Evolutionary conservation across 139 green algal genomes (phyloP).

Genomic region (Picochlorum sp.): DNA sequence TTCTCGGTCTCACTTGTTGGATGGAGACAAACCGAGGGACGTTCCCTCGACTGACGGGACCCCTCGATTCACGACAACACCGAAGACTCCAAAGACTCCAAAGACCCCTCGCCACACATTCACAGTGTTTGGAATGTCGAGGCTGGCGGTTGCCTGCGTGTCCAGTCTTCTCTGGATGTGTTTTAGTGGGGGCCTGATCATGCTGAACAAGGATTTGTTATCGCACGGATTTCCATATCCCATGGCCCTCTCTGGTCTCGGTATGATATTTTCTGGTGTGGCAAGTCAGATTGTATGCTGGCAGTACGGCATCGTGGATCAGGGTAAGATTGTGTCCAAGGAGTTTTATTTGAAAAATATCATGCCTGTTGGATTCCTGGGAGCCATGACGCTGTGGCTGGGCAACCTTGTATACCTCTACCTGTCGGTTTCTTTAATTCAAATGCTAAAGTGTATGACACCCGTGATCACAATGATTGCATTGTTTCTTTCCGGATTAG

Average conservation of each 20-base stretch:
- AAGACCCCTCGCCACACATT: constrained; percentile 10
- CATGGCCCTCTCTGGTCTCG: constrained; percentile 60
- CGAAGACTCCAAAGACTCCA: neutral
- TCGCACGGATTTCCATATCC: constrained; percentile 69
- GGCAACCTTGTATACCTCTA: constrained; percentile 54
- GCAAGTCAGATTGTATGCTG: constrained; percentile 56
- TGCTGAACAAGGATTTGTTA: constrained; percentile 80
- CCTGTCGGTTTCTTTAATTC: constrained; percentile 46
- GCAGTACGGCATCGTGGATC: constrained; percentile 51
- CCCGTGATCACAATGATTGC: constrained; percentile 81
- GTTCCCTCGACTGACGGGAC: neutral
- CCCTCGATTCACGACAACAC: neutral
- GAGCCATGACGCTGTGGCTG: constrained; percentile 42
- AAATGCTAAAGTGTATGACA: constrained; percentile 71
- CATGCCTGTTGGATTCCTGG: constrained; percentile 46
- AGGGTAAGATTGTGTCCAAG: constrained; percentile 34
- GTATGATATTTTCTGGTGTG: constrained; percentile 57
- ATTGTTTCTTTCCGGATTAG: constrained; percentile 64
- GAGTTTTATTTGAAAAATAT: constrained; percentile 43
- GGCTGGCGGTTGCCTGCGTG: constrained; percentile 15
- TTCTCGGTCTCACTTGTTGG: too few species aligned
- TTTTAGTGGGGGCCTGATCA: constrained; percentile 52
- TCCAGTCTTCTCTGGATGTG: constrained; percentile 59
- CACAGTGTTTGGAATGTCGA: constrained; percentile 14
- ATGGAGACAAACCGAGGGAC: too few species aligned